Base-by-base conservation (phyloP, 495 filamentous ascomycete species). In the Hyaloscypha hepaticicola region DNA sequence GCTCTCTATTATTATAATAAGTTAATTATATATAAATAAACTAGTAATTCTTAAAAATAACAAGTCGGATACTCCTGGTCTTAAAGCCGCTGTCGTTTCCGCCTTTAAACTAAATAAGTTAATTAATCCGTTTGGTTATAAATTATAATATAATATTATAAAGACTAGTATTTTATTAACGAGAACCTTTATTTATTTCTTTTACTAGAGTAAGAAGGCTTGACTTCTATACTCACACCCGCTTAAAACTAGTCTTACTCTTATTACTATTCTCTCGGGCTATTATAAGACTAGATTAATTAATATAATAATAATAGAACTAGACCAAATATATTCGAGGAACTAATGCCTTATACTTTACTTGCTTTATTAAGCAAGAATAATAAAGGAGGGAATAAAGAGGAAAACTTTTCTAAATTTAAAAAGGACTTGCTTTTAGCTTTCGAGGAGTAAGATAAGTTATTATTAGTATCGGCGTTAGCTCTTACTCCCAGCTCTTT, bases 281-380 rank as follows among this genome's bases (percentile, higher is more conserved):
- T n/a, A 45, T 45, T 21, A 60, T 2, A 45, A 49, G 58, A 60
- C 31, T n/a, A 60, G 58, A 60, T 60, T 33, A 8, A 12, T 33
- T 21, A 60, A 24, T 8, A 60, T 60, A 29, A 22, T 60, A 25
- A 60, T 60, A 21, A 60, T 29, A 33, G 58, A 60, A 60, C 58
- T 24, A 60, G 1, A 8, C 5, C 1, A 49, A n/a, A 33, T 21
- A 7, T 8, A 60, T 60, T 7, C 0, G 58, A 60, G 31, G 58
- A 60, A 22, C 58, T 8, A 48, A 33, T 4, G 22, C 58, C 58
- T 8, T 29, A 49, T 1, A 45, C 33, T 60, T 8, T 60, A 49
- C 12, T 7, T 60, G n/a, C 58, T 19, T 33, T 7, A 4, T 60
- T 49, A 50, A 21, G 38, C 58, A 33, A 60, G 58, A 49, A 49